Conservation (phyloP, 208 protist species). For the Acanthamoeba triangularis region DNA sequence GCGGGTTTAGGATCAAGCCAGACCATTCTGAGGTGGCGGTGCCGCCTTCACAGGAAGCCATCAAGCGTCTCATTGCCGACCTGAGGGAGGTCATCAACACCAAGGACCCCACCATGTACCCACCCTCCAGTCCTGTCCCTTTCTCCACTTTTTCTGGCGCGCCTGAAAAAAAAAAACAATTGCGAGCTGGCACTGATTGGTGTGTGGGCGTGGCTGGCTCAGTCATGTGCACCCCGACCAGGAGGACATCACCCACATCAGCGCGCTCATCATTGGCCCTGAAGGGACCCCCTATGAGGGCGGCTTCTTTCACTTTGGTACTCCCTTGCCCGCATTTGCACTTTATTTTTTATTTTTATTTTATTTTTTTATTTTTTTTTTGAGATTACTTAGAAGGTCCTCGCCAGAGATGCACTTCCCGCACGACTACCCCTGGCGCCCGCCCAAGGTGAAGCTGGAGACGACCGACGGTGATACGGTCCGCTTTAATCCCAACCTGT, state of each 20-base stretch:
- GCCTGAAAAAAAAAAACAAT: too few species aligned
- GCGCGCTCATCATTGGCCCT: constrained; percentile 83
- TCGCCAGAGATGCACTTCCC: constrained; percentile 80
- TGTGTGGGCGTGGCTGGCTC: background rate
- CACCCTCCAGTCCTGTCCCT: too few species aligned
- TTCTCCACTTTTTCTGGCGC: background rate
- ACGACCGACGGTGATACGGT: constrained; percentile 91
- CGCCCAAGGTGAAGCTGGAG: constrained; percentile 75
- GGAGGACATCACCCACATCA: constrained; percentile 63
- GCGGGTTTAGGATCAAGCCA: background rate
- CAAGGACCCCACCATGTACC: constrained; percentile 47
- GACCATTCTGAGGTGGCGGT: constrained; percentile 15
- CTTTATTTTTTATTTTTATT: too few species aligned
- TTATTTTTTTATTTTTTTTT: too few species aligned
- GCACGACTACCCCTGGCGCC: constrained; percentile 77
- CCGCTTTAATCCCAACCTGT: constrained; percentile 95
- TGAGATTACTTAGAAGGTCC: too few species aligned
- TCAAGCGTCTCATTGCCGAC: constrained; percentile 24
- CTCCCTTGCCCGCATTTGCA: background rate
- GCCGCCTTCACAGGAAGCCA: background rate
- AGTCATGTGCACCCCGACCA: constrained; percentile 41
- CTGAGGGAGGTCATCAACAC: constrained; percentile 38
- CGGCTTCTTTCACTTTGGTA: constrained; percentile 85
- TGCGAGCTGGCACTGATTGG: too few species aligned
- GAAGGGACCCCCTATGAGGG: constrained; percentile 86